These are phyloP conservation scores for Trametes coccinea DNA, from an alignment of 768 basidiomycete species.

Conservation along the genomic window DNA sequence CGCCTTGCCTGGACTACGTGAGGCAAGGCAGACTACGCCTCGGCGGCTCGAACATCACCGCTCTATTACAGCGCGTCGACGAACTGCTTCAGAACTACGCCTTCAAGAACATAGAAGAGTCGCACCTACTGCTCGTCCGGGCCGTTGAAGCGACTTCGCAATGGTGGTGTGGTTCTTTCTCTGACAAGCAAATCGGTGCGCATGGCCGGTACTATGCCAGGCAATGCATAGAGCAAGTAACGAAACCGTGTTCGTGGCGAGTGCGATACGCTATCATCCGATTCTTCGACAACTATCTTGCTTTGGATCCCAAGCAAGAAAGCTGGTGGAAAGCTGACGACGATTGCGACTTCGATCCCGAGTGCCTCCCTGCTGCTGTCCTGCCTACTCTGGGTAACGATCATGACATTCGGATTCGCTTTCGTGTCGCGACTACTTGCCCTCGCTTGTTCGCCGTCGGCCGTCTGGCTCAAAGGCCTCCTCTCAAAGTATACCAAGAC, in stretches of 20 bases:
- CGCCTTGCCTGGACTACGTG: constrained; percentile 55
- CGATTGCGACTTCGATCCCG: constrained; percentile 14
- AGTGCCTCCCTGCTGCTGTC: constrained; percentile 45
- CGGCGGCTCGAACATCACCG: constrained; percentile 48
- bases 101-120: constrained; percentile 51
- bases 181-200: constrained; percentile 35
- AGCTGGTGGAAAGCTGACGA: constrained; percentile 43
- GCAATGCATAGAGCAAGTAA: constrained; percentile 32
- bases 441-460: constrained; percentile 58
- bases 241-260: constrained; percentile 55
- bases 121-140: constrained; percentile 56
- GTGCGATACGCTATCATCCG: constrained; percentile 62
- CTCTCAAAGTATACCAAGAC: constrained; percentile 45
- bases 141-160: constrained; percentile 65
- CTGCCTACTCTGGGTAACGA: constrained; percentile 62
- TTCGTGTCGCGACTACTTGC: constrained; percentile 65
- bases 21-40: constrained; percentile 57
- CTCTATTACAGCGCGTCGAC: constrained; percentile 54
- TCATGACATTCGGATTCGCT: constrained; percentile 80
- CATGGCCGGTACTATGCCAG: constrained; percentile 44
- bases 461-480: constrained; percentile 34
- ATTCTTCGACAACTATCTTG: constrained; percentile 69
- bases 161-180: constrained; percentile 50
- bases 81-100: constrained; percentile 54
- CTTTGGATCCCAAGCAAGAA: constrained; percentile 52